Conservation (phyloP, 768 basidiomycete species). For the Mycena filopes region DNA sequence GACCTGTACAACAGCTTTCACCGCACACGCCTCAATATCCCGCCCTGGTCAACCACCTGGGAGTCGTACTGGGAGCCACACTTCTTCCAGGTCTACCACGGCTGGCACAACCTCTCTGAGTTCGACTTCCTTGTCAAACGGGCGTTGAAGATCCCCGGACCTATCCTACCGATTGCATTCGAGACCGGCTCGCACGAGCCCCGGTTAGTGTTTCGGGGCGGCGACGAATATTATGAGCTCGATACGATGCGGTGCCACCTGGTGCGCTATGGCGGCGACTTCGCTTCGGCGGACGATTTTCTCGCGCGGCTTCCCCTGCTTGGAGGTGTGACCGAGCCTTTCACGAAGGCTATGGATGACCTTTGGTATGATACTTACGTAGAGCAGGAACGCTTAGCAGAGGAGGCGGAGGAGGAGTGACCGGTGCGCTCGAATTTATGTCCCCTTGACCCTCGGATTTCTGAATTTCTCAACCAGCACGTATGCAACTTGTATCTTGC, state of each 20-base stretch:
- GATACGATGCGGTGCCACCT: neutral
- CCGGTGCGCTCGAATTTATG: too few relatives aligned
- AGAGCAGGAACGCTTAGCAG: neutral
- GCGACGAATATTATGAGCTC: neutral
- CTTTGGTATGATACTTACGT: neutral
- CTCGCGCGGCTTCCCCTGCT: neutral
- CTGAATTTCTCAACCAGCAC: too few relatives aligned
- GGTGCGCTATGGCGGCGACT: neutral
- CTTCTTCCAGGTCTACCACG: neutral
- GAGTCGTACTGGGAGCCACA: neutral
- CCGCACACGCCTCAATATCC: neutral
- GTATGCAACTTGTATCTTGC: too few relatives aligned
- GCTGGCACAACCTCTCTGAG: neutral
- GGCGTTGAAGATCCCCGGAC: neutral
- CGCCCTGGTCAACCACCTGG: neutral
- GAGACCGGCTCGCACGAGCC: neutral
- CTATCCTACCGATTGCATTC: neutral
- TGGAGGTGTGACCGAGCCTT: neutral
- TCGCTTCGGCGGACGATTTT: neutral
- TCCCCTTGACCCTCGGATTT: too few relatives aligned
- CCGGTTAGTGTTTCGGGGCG: neutral
- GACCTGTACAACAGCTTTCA: neutral
- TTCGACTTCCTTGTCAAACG: neutral
- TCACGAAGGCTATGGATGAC: neutral
- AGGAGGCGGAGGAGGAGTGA: too few relatives aligned